Percentiles rank a stretch among this genome's conserved stretches.
phyloP scores from a whole-genome alignment of 345 rosid genomes.

The Atalantia buxifolia region DNA sequence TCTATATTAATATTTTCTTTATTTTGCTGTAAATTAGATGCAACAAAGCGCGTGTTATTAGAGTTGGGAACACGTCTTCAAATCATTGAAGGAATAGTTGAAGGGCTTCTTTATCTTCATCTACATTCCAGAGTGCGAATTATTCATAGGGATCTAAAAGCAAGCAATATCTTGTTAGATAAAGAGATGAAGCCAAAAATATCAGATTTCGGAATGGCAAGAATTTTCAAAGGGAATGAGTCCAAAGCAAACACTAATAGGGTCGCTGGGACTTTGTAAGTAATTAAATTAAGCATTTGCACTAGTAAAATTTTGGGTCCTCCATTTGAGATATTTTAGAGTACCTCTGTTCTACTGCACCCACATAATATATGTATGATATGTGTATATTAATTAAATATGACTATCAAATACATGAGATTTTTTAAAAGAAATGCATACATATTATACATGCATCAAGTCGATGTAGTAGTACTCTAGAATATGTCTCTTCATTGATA shows the following conservation, averaged over 20 bases:
- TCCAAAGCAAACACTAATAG: background rate
- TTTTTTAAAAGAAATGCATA: too few species aligned
- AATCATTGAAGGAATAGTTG: slow-evolving; percentile 12
- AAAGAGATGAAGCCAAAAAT: slow-evolving; percentile 2
- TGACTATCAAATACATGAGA: too few species aligned
- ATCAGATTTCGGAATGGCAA: slow-evolving; percentile 10
- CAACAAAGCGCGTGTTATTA: background rate
- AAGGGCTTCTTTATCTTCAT: slow-evolving; percentile 19
- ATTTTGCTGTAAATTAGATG: background rate
- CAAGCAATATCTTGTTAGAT: background rate
- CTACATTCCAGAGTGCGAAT: slow-evolving; percentile 2
- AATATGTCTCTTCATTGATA: too few species aligned
- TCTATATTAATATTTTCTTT: too few species aligned
- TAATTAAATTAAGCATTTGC: background rate
- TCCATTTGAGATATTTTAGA: too few species aligned
- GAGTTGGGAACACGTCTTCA: slow-evolving; percentile 16
- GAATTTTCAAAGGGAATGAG: background rate
- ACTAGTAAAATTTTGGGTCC: background rate
- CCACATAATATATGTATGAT: too few species aligned
- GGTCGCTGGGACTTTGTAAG: slow-evolving; percentile 7
- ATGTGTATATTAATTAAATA: too few species aligned
- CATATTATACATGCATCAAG: too few species aligned
- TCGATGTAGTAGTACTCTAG: too few species aligned
- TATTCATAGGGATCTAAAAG: slow-evolving; percentile 7
- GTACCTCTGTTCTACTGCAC: too few species aligned